Conservation (phyloP, 202 grass and related monocot species). For the Brachypodium distachyon region DNA sequence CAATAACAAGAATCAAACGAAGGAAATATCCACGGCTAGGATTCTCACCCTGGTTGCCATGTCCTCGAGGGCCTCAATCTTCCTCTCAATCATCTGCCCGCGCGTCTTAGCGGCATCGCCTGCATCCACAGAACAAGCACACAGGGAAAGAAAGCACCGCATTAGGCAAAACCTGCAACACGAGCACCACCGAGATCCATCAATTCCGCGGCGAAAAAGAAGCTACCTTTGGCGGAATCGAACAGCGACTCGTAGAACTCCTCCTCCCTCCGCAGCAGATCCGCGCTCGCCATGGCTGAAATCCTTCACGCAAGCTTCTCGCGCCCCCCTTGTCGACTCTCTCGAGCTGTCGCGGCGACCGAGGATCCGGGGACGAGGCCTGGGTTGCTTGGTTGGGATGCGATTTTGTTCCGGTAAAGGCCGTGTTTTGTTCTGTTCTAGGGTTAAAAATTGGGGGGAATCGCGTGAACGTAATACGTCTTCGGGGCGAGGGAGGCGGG, state of each 20-base stretch:
- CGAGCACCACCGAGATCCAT: not conserved
- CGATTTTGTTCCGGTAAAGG: not conserved
- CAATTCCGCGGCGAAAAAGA: not conserved
- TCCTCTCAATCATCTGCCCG: slow-evolving; percentile 68
- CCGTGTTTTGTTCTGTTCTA: not conserved
- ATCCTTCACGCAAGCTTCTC: not conserved
- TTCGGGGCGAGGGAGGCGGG: not conserved
- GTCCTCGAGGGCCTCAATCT: slow-evolving; percentile 65
- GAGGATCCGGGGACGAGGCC: not conserved
- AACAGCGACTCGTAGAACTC: slow-evolving; percentile 59
- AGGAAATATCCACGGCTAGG: not conserved
- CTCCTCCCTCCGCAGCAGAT: slow-evolving; percentile 60
- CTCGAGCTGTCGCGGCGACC: not conserved
- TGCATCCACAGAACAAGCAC: not conserved
- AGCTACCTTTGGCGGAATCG: slow-evolving; percentile 45
- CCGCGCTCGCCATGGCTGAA: slow-evolving; percentile 47
- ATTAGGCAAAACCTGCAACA: not conserved
- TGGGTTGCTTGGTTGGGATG: not conserved
- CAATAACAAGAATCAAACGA: not conserved
- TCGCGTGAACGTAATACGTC: not conserved
- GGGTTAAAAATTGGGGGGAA: slow-evolving; percentile 3
- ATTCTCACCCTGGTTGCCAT: slow-evolving; percentile 50
- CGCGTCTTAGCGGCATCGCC: slow-evolving; percentile 38
- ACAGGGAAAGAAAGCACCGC: not conserved
- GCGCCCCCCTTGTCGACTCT: not conserved